Evolutionary conservation across 192 early-diverging fungal species (phyloP).

Genomic region (Coemansia erecta): DNA sequence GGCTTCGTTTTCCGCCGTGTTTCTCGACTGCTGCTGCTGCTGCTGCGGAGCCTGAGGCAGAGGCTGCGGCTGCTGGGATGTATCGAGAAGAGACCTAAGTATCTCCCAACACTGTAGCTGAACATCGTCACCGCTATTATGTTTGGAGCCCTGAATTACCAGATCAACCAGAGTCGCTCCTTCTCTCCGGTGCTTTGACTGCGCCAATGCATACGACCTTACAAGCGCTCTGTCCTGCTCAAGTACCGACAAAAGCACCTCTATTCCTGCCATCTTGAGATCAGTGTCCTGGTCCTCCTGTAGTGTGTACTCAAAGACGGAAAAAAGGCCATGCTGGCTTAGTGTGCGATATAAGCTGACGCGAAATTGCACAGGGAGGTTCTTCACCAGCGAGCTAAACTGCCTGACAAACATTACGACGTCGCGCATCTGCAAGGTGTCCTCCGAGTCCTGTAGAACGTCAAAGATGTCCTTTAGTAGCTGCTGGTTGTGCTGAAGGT

Average conservation of each 20-base stretch:
- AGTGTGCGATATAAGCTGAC: constrained; percentile 66
- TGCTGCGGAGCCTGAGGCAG: neutral
- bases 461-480: constrained; percentile 72
- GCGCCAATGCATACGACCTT: constrained; percentile 64
- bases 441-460: constrained; percentile 56
- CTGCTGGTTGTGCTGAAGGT: constrained; percentile 65
- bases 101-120: constrained; percentile 73
- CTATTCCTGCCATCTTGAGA: constrained; percentile 63
- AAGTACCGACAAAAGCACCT: constrained; percentile 69
- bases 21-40: neutral
- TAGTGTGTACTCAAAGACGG: constrained; percentile 70
- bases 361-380: constrained; percentile 61
- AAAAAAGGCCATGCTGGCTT: constrained; percentile 75
- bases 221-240: constrained; percentile 81
- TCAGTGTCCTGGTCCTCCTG: constrained; percentile 48
- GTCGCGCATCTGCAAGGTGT: constrained; percentile 62
- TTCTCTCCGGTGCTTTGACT: constrained; percentile 52
- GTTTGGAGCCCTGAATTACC: constrained; percentile 64
- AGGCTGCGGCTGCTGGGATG: constrained; percentile 17
- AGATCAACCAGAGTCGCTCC: constrained; percentile 61
- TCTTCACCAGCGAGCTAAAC: constrained; percentile 72
- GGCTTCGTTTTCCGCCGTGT: neutral
- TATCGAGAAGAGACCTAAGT: constrained; percentile 74
- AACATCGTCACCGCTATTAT: constrained; percentile 62
- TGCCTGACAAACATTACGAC: constrained; percentile 81